Base-by-base conservation (phyloP, 805 yeast species). In the Candida verbasci region DNA sequence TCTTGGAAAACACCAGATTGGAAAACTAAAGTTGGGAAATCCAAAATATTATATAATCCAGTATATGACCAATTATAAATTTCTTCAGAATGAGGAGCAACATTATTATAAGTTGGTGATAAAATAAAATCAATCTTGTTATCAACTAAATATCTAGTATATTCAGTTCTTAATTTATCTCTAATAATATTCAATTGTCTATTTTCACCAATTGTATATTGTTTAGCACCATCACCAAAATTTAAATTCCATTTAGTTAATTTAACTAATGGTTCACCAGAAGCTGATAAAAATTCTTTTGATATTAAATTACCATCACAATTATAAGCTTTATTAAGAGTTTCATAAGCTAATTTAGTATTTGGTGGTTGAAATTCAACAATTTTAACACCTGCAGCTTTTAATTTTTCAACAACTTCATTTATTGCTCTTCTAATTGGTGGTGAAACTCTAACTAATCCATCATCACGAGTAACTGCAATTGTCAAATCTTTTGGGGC, bases 21-120 rank as follows among this genome's bases (percentile, higher is more conserved):
- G 60, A 77, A 65, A 1, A 71, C 68, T 42, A 80, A 74, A 26
- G 80, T 75, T 28, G 94, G 88, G 50, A 76, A 68, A 56, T 85
- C 94, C 44, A 82, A 57, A 40, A 83, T 52, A 60, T 84, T 84
- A 75, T 78, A 85, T 43, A 82, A 68, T 2, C 87, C 62, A 5
- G 91, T 82, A 65, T 85, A 85, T 3, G 89, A 83, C 89, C 93
- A 85, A 58, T 82, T 82, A 55, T 73, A 75, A 6, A 82, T 72
- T 35, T 71, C 67, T 32, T 72, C 75, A 16, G 82, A 76, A 37
- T 70, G 71, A 29, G 87, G 86, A n/a, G 93, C 86, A 34, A 78
- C 80, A 44, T 82, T 81, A 38, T 72, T 74, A 56, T 80, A 78
- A 6, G 79, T 72, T 42, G 91, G 89, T 35, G 82, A 72, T 30